Percentiles rank a stretch among this genome's conserved stretches.
Evolutionary conservation across 2,329 filamentous ascomycete species (phyloP).

Genomic region (Fusarium concolor): DNA sequence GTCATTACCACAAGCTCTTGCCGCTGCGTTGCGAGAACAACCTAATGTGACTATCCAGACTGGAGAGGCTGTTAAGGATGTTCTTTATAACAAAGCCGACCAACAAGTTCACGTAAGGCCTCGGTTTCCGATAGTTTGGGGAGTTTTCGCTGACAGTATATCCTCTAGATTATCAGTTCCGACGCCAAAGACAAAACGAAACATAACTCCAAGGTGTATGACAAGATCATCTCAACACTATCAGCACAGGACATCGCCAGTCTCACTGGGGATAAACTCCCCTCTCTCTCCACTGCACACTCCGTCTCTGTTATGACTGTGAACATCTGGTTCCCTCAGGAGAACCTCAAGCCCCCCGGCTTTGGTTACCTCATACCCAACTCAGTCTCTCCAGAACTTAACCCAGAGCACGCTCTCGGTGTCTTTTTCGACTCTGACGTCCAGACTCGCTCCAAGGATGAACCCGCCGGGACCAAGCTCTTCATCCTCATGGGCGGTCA

Average conservation of each 20-base stretch:
- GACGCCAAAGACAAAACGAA: slow-evolving; percentile 5
- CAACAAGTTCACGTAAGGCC: slow-evolving; percentile 57
- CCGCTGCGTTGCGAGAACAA: slow-evolving; percentile 60
- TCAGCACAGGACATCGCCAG: slow-evolving; percentile 59
- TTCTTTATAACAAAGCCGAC: slow-evolving; percentile 55
- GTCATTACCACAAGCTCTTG: slow-evolving; percentile 67
- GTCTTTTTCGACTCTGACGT: slow-evolving; percentile 90
- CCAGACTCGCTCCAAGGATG: slow-evolving; percentile 61
- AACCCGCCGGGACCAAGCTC: slow-evolving; percentile 78
- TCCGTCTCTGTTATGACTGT: slow-evolving; percentile 90
- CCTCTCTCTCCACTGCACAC: slow-evolving; percentile 64
- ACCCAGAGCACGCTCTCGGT: slow-evolving; percentile 86
- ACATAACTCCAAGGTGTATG: slow-evolving; percentile 49
- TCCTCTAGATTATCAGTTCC: slow-evolving; percentile 31
- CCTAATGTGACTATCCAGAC: slow-evolving; percentile 71
- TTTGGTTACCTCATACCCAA: slow-evolving; percentile 94
- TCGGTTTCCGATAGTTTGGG: not conserved
- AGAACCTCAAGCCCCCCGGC: slow-evolving; percentile 73
- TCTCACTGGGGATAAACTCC: slow-evolving; percentile 55
- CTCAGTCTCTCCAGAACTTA: slow-evolving; percentile 74
- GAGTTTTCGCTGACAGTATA: slow-evolving; percentile 1
- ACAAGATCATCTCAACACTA: slow-evolving; percentile 75
- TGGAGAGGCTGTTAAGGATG: slow-evolving; percentile 58
- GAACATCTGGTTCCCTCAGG: slow-evolving; percentile 83
- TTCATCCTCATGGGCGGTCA: slow-evolving; percentile 97